Percentiles rank a stretch among this genome's conserved stretches.
These are phyloP conservation scores for Gaertneriomyces sp. DNA, from an alignment of 192 early-diverging fungal genomes.

Conservation along the genomic window DNA sequence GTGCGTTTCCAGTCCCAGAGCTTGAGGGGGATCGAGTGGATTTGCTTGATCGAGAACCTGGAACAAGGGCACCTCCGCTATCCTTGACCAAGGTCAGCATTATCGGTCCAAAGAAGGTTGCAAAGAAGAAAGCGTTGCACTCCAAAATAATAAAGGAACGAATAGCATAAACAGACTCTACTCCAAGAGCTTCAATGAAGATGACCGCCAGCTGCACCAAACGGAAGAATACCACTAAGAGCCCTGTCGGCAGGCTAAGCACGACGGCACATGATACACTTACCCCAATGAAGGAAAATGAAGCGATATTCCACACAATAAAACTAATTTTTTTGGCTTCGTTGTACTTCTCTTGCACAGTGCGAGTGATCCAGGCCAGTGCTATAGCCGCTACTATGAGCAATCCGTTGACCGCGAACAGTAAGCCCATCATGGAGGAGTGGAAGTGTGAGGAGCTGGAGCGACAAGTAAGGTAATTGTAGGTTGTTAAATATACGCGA, in stretches of 20 bases:
- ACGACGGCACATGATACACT: not conserved
- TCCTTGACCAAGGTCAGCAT: not conserved
- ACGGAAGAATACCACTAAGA: not conserved
- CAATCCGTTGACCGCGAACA: conserved; percentile 1
- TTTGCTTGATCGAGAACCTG: too few species aligned
- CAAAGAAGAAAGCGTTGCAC: conserved; percentile 11
- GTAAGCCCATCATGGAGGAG: conserved; percentile 1
- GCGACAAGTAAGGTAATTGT: conserved; percentile 9
- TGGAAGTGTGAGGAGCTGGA: conserved; percentile 6
- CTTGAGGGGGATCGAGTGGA: not conserved
- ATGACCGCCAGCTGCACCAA: conserved; percentile 1
- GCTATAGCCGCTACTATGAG: not conserved
- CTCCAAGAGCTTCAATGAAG: conserved; percentile 9
- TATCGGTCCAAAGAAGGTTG: not conserved
- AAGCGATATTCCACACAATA: conserved; percentile 13
- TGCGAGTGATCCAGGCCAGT: not conserved
- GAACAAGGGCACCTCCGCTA: not conserved
- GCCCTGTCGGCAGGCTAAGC: not conserved
- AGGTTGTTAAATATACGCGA: conserved; percentile 2
- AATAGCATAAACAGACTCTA: not conserved
- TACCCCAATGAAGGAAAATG: conserved; percentile 12
- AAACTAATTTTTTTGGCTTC: conserved; percentile 6
- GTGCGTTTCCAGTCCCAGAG: not conserved
- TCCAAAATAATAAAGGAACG: conserved; percentile 8
- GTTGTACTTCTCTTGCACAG: not conserved